Percentiles rank a stretch among this genome's conserved stretches.
Conservation (phyloP, 2,329 filamentous ascomycete species). For the Cryoendolithus antarcticus region DNA sequence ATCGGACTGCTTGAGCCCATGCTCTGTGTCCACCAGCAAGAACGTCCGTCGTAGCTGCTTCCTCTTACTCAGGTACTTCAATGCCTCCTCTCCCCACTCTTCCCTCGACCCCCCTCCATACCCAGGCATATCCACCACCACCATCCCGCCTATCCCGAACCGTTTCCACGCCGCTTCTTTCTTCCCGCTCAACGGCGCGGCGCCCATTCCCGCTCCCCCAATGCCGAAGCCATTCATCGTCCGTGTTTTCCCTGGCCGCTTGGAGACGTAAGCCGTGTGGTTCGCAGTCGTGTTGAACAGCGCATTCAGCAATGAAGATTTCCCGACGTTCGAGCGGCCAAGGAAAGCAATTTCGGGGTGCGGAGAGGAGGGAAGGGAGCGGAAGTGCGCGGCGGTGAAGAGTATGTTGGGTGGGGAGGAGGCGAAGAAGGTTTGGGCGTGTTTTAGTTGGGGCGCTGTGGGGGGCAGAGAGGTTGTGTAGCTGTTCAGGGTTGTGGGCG, state of each 20-base stretch:
- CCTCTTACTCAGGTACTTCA: slow-evolving; percentile 53
- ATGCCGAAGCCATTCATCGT: slow-evolving; percentile 57
- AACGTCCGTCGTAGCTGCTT: slow-evolving; percentile 54
- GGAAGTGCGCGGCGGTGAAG: slow-evolving; percentile 50
- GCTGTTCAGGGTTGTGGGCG: slow-evolving; percentile 19
- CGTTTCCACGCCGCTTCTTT: slow-evolving; percentile 26
- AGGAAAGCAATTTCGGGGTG: slow-evolving; percentile 54
- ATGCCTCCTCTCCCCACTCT: slow-evolving; percentile 54
- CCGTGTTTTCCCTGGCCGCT: slow-evolving; percentile 48
- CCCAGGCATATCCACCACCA: slow-evolving; percentile 59
- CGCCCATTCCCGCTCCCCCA: slow-evolving; percentile 24
- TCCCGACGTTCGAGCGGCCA: slow-evolving; percentile 59
- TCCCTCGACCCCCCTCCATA: slow-evolving; percentile 51
- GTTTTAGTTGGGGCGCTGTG: slow-evolving; percentile 24
- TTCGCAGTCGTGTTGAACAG: slow-evolving; percentile 35
- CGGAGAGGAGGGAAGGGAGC: slow-evolving; percentile 40
- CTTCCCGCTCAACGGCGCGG: slow-evolving; percentile 8
- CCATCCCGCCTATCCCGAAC: slow-evolving; percentile 32
- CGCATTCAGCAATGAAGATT: slow-evolving; percentile 54
- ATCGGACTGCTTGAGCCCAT: slow-evolving; percentile 52
- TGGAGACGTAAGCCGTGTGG: slow-evolving; percentile 43
- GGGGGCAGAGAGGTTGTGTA: slow-evolving; percentile 22
- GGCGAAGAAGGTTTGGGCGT: slow-evolving; percentile 34
- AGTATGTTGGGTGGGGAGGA: slow-evolving; percentile 41
- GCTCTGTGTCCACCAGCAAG: slow-evolving; percentile 50